Conservation (phyloP, 2,329 filamentous ascomycete genomes). For the Polytolypa hystricis region DNA sequence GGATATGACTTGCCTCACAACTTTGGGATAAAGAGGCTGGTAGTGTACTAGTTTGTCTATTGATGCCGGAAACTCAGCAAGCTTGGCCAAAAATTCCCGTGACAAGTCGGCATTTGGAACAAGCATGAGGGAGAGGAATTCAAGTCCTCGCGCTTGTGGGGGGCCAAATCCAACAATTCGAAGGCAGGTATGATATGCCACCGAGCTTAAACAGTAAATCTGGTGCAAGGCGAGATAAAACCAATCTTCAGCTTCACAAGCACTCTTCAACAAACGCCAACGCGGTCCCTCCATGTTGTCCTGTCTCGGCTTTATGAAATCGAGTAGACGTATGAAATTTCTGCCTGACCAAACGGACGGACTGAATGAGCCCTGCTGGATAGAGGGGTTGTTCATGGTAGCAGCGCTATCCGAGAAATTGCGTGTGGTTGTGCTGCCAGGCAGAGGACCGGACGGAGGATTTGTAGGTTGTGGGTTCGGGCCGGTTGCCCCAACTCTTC, state of each 20-base stretch:
- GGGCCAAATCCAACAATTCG: conserved; percentile 26
- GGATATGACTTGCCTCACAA: conserved; percentile 29
- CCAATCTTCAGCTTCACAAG: conserved; percentile 45
- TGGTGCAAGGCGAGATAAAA: conserved; percentile 59
- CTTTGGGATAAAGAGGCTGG: conserved; percentile 23
- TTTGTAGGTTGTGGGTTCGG: too few relatives aligned
- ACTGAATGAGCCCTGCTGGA: too few relatives aligned
- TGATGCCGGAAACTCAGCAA: conserved; percentile 38
- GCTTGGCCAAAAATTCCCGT: conserved; percentile 32
- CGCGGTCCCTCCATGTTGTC: neutral
- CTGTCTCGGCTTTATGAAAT: too few relatives aligned
- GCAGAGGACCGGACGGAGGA: too few relatives aligned
- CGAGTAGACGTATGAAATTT: too few relatives aligned
- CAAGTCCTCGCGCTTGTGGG: conserved; percentile 20
- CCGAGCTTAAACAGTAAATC: conserved; percentile 48
- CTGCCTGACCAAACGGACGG: too few relatives aligned
- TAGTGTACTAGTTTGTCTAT: conserved; percentile 16
- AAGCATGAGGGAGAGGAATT: conserved; percentile 34
- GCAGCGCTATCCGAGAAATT: too few relatives aligned
- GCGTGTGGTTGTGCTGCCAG: too few relatives aligned
- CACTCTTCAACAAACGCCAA: conserved; percentile 45
- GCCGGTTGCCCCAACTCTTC: too few relatives aligned
- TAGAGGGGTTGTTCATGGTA: too few relatives aligned
- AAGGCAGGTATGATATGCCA: conserved; percentile 23
- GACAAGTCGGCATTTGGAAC: conserved; percentile 36